A percentile compares a stretch with the other conserved stretches of the same genome.
phyloP scores from a whole-genome alignment of 2,329 filamentous ascomycete species.

The Clonostachys sp. region DNA sequence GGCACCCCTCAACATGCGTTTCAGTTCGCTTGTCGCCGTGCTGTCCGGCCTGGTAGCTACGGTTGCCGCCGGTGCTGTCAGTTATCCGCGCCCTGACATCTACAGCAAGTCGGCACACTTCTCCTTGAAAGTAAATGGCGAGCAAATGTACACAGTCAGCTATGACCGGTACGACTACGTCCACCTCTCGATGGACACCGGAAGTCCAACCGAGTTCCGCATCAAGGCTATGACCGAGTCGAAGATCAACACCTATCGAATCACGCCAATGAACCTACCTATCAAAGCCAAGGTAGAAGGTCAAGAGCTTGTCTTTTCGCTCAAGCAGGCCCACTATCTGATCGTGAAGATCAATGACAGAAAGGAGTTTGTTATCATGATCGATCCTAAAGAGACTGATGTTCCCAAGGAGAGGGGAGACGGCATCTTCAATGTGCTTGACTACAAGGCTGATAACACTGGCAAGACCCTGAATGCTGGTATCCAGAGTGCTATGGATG shows the following conservation, averaged over 20 bases:
- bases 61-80: not conserved
- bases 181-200: slow-evolving; percentile 1
- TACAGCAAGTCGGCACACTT: slow-evolving; percentile 1
- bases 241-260: not conserved
- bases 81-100: not conserved
- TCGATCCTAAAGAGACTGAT: not conserved
- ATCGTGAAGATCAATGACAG: slow-evolving; percentile 1
- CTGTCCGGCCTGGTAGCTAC: not conserved
- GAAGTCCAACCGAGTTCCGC: not conserved
- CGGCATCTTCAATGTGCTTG: not conserved
- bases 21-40: not conserved
- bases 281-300: slow-evolving; percentile 1
- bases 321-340: slow-evolving; percentile 1
- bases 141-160: slow-evolving; percentile 1
- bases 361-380: slow-evolving; percentile 2
- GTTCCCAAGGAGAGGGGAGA: not conserved
- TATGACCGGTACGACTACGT: slow-evolving; percentile 2
- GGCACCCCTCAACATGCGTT: not conserved
- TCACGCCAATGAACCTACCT: not conserved
- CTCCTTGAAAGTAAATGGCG: not conserved
- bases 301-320: not conserved
- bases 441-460: not conserved
- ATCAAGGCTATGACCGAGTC: not conserved
- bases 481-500: slow-evolving; percentile 1
- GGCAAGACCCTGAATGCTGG: not conserved